Evolutionary conservation across 805 yeast genomes (phyloP), one percentile per base, ranked within the genome.

Genomic region (Nakazawaea sp.): DNA sequence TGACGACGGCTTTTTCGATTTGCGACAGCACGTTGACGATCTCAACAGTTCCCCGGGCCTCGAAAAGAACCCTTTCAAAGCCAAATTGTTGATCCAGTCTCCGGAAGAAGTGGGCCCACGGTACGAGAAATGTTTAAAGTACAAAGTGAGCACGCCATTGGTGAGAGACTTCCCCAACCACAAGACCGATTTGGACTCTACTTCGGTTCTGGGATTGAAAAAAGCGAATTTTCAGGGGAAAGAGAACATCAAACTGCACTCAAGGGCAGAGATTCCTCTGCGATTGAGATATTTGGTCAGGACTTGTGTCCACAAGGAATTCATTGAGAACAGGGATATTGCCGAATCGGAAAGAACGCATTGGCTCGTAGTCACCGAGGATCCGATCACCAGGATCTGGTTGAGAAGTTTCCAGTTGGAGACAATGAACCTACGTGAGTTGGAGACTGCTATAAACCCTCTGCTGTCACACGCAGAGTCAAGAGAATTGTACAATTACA

Each of bases 341-440:
- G n/a, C 27, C 10, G 56, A 56, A 27, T n/a, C n/a, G n/a, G n/a
- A n/a, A n/a, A 43, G 48, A 15, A 28, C 47, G n/a, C 55, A 64
- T 25, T 81, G 88, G 88, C 59, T 62, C 18, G 54, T 80, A 18
- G 64, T 81, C 5, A 70, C 85, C 4, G 90, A 81, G 51, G 85
- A 79, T 46, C 50, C 66, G 2, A 61, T 66, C 3, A 67, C 77
- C 12, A 58, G 60, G 39, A 63, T 69, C 30, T 69, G 84, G 86
- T 61, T 72, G 33, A 54, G 58, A 43, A 59, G 82, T 53, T 66
- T 63, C 48, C 69, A 77, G n/a, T 52, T 81, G 46, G 62, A 65
- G 33, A 67, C 78, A 45, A 45, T 75, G 55, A 61, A 68, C 46
- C 56, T 78, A 40, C 66, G 66, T 40, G 73, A 73, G 45, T 75